Conservation (phyloP, 1,139 yeast genomes). For the Geotrichum siamense region DNA sequence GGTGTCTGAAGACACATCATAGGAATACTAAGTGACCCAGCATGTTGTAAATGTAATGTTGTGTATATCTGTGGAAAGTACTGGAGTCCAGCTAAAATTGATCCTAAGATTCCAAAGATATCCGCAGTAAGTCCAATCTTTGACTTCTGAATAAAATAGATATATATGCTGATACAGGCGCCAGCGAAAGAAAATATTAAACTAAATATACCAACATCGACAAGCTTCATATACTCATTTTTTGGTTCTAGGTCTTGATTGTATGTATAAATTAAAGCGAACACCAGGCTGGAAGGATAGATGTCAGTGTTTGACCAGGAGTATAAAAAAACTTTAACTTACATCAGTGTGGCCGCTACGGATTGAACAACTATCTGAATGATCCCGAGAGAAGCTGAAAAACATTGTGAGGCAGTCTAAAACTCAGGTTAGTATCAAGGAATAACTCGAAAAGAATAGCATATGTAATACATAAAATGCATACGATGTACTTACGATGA, state of each 20-base stretch:
- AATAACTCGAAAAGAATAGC: neutral
- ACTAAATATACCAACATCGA: constrained; percentile 23
- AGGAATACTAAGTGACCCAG: constrained; percentile 71
- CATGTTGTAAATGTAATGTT: constrained; percentile 60
- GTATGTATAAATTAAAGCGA: constrained; percentile 22
- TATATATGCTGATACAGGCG: constrained; percentile 23
- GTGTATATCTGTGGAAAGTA: constrained; percentile 76
- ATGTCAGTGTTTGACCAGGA: constrained; percentile 14
- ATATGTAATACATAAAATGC: constrained; percentile 48
- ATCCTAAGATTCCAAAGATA: constrained; percentile 51
- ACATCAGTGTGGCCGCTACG: constrained; percentile 53
- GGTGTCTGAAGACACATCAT: constrained; percentile 90
- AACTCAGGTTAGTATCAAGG: constrained; percentile 24
- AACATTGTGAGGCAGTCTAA: constrained; percentile 48
- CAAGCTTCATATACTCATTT: constrained; percentile 25
- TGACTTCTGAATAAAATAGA: constrained; percentile 20
- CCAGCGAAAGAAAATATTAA: constrained; percentile 25
- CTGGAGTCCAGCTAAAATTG: constrained; percentile 53
- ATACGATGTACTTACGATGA: constrained; percentile 29
- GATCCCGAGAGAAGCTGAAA: constrained; percentile 61
- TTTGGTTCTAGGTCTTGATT: constrained; percentile 23
- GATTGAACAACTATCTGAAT: constrained; percentile 67
- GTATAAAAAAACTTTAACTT: constrained; percentile 44
- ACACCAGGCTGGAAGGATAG: constrained; percentile 17
- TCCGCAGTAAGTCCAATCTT: constrained; percentile 19